phyloP scores from a whole-genome alignment of 2,329 filamentous ascomycete species.

The Hypoxylon sp. region DNA sequence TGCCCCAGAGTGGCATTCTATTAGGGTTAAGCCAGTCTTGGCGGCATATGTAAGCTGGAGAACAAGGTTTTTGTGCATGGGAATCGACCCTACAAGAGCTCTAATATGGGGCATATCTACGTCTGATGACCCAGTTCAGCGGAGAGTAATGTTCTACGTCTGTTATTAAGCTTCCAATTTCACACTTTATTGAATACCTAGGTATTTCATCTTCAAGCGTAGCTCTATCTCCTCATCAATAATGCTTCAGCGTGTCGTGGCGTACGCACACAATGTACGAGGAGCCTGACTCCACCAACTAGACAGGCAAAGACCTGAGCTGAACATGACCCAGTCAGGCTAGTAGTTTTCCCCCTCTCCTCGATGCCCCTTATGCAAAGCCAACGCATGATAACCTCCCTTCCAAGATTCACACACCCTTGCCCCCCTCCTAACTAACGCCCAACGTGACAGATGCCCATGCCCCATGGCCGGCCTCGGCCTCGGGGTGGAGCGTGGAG shows the following conservation, averaged over 20 bases:
- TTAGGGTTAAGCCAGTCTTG: conserved; percentile 1
- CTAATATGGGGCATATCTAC: too few species aligned
- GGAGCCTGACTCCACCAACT: neutral
- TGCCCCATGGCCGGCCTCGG: neutral
- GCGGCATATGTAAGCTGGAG: neutral
- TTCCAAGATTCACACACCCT: neutral
- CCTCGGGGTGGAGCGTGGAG: neutral
- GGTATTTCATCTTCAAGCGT: too few species aligned
- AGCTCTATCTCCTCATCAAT: neutral
- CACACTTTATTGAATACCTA: neutral
- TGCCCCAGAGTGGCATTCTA: neutral
- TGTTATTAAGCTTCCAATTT: neutral
- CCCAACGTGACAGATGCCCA: neutral
- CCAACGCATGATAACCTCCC: conserved; percentile 1
- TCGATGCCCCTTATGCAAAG: conserved; percentile 2
- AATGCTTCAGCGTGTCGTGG: neutral
- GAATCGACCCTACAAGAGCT: too few species aligned
- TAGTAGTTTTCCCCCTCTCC: neutral
- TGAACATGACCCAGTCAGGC: neutral
- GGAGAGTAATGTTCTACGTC: neutral
- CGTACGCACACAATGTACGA: neutral
- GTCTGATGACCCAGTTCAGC: neutral
- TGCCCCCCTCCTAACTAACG: neutral
- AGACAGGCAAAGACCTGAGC: neutral
- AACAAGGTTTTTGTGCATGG: neutral